Evolutionary conservation across 768 basidiomycete species (phyloP), one percentile per base, ranked within the genome.

Genomic region (Mycena galopus): DNA sequence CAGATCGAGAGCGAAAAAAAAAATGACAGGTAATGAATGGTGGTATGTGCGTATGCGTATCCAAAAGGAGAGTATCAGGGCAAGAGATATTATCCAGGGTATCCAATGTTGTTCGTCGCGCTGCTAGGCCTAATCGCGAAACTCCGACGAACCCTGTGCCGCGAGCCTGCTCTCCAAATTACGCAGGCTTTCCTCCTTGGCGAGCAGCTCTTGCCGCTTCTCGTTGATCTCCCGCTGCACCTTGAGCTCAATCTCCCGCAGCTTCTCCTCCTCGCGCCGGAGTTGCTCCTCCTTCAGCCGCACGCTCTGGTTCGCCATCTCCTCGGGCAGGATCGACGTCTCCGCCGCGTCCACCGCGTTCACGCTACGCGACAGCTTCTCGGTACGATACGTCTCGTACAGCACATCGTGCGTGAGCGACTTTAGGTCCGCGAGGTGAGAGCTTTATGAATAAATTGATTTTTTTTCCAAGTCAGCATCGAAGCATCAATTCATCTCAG

Each of bases 281-380:
- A 99, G 92, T 81, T 99, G 98, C 81, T 99, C 98, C 85, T 99
- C 98, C 86, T 99, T 99, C 86, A 99, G 92, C 67, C 97, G 94
- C 56, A 98, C 96, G 72, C 93, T 95, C 84, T 99, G 98, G 64
- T 92, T 96, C 21, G 98, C 98, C 76, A 99, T 90, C 79, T 99
- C 98, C 82, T 98, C 97, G 1, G 98, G 97, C 23, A 95, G 89
- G 77, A 99, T 95, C 17, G 96, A 96, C 56, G 94, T 92, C 75
- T 96, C 94, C 91, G 92, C 89, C 17, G 93, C 87, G 76, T 94
- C 94, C 2, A 93, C 75, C 1, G 93, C 75, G 77, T 96, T 90
- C 47, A 98, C 96, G 3, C 94, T 95, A 77, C 95, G 89, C 6
- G 96, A 98, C 25, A 98, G 86, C 78, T 98, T 98, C 89, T 98